These are phyloP conservation scores for Chaetomiaceae sp. DNA, from an alignment of 2,329 filamentous ascomycete genomes.

Conservation along the genomic window DNA sequence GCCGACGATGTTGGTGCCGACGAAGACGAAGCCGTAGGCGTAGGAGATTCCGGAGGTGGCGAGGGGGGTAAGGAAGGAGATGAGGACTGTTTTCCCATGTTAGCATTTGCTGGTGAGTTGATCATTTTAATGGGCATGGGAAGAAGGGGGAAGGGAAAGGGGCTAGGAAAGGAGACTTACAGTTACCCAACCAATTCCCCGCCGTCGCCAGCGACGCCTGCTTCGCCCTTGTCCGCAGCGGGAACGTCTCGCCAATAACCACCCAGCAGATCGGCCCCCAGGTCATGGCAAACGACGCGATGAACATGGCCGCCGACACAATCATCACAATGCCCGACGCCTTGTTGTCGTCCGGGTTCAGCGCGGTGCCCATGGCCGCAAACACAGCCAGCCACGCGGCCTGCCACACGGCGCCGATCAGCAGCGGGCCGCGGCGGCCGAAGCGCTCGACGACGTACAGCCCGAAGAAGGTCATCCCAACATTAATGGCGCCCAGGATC, in stretches of 20 bases:
- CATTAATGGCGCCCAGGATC: constrained; percentile 65
- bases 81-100: constrained; percentile 25
- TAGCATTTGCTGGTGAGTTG: neutral
- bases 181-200: constrained; percentile 58
- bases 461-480: constrained; percentile 61
- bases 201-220: constrained; percentile 51
- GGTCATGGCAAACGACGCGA: constrained; percentile 63
- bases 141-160: constrained; percentile 27
- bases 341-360: constrained; percentile 39
- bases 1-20: constrained; percentile 55
- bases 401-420: constrained; percentile 65
- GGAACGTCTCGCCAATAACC: constrained; percentile 63
- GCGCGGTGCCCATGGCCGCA: constrained; percentile 48
- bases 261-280: constrained; percentile 70
- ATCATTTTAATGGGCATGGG: too few species aligned
- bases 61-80: constrained; percentile 64
- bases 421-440: constrained; percentile 64
- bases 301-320: constrained; percentile 69
- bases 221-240: constrained; percentile 51
- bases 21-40: constrained; percentile 62
- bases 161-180: too few species aligned
- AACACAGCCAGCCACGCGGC: constrained; percentile 62
- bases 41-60: constrained; percentile 59
- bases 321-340: constrained; percentile 64
- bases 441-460: constrained; percentile 65